A percentile compares a stretch with the other conserved stretches of the same genome.
phyloP scores from a whole-genome alignment of 1,284 basidiomycete genomes.

The Malassezia equina region DNA sequence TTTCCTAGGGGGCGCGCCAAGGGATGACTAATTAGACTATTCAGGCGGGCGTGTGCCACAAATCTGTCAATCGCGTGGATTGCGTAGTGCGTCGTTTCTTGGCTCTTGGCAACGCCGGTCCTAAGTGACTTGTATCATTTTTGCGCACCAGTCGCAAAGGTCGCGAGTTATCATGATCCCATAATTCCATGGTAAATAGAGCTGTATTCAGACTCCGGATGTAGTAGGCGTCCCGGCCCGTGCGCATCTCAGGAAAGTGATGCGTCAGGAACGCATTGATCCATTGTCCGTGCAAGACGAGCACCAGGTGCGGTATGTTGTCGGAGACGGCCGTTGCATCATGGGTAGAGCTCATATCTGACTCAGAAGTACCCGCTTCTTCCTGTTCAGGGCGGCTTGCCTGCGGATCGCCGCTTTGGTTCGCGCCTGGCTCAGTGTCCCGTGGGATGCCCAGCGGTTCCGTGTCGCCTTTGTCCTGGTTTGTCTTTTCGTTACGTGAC shows the following conservation, averaged over 20 bases:
- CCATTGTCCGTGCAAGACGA: constrained; percentile 41
- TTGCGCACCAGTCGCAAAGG: background rate
- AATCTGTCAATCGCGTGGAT: constrained; percentile 1
- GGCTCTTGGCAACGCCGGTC: background rate
- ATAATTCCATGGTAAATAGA: constrained; percentile 6
- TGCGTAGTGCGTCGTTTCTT: background rate
- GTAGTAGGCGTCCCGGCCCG: constrained; percentile 4
- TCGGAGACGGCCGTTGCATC: background rate
- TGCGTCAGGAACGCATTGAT: constrained; percentile 28
- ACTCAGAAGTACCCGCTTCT: background rate
- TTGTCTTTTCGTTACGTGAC: no score
- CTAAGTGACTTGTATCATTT: constrained; percentile 15
- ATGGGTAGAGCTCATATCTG: background rate
- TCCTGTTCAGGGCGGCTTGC: background rate
- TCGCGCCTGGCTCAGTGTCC: background rate
- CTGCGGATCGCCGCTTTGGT: no score
- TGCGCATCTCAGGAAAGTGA: constrained; percentile 2
- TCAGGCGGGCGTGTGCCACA: constrained; percentile 1
- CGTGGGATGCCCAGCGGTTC: background rate
- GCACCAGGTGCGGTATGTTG: constrained; percentile 24
- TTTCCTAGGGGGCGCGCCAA: background rate
- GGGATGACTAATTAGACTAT: background rate
- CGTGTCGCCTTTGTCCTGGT: background rate
- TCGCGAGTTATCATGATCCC: background rate
- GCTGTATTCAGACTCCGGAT: constrained; percentile 12